Conservation (phyloP, 2,329 filamentous ascomycete genomes). For the Penicillium sp. region DNA sequence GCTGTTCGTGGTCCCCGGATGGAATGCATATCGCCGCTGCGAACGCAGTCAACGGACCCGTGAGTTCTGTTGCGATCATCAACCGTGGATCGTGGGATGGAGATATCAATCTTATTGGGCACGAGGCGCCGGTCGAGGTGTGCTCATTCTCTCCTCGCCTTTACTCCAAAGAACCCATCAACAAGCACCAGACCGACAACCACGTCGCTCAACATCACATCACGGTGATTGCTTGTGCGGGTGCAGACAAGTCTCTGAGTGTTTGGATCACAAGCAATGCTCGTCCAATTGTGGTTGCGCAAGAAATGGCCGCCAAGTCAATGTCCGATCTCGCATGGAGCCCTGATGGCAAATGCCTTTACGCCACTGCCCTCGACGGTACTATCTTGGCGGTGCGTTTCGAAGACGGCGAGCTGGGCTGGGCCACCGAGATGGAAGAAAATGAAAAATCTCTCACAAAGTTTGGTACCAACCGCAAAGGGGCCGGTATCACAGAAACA, state of each 20-base stretch:
- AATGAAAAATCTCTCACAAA: slow-evolving; percentile 91
- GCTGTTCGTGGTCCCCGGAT: slow-evolving; percentile 96
- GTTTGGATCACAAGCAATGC: slow-evolving; percentile 98
- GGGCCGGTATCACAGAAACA: slow-evolving; percentile 85
- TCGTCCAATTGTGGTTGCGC: slow-evolving; percentile 79
- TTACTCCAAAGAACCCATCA: slow-evolving; percentile 65
- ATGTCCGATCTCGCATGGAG: slow-evolving; percentile 94
- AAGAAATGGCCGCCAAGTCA: slow-evolving; percentile 82
- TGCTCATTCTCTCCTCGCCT: slow-evolving; percentile 93
- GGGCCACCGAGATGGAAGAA: slow-evolving; percentile 76
- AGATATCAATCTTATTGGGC: slow-evolving; percentile 94
- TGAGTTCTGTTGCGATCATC: slow-evolving; percentile 94
- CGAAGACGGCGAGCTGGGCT: slow-evolving; percentile 80
- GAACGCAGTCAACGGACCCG: slow-evolving; percentile 94
- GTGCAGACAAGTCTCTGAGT: slow-evolving; percentile 91
- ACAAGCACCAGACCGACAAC: slow-evolving; percentile 42
- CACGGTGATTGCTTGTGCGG: slow-evolving; percentile 93
- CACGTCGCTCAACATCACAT: slow-evolving; percentile 51
- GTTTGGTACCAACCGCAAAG: slow-evolving; percentile 81
- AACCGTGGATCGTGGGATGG: slow-evolving; percentile 89
- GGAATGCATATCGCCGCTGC: slow-evolving; percentile 95
- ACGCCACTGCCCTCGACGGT: slow-evolving; percentile 81
- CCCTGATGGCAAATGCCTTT: slow-evolving; percentile 82
- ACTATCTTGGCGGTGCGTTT: slow-evolving; percentile 78
- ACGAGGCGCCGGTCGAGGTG: slow-evolving; percentile 94